Base-by-base conservation (phyloP, 257 asterid species). In the Nicotiana attenuata region DNA sequence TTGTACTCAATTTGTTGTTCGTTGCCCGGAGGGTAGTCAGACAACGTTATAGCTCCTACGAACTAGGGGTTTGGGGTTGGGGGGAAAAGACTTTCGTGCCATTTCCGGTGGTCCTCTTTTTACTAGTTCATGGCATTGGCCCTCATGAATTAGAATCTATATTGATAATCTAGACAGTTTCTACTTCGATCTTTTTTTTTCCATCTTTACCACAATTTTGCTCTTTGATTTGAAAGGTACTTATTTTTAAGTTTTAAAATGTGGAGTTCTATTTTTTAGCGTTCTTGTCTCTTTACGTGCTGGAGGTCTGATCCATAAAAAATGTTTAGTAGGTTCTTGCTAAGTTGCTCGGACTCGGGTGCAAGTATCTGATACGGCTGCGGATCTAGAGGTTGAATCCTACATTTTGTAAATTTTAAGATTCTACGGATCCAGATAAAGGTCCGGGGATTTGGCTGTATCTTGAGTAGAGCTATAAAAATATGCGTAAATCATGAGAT, bases 1-100 rank as follows among this genome's bases (percentile, higher is more conserved):
- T 57, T 14, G 61, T 13, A 73, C 79, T 73, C 9, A 47, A 7
- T 73, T 73, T 73, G 61, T 73, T 73, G 59, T 73, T 73, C 61
- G 47, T 71, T 20, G 78, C 35, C 59, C 31, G 20, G 35, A 28
- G 61, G 16, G 61, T 73, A 24, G 63, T 24, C 41, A 73, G 38
- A 22, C 78, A 73, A 24, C 24, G 63, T 73, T 73, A 50, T 73
- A 73, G 63, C 24, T 75, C 79, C 52, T 50, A 24, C 24, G 16
- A 75, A 22, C 38, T 7, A 14, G 19, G 78, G n/a, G 78, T 13
- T 5, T 52, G 26, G 10, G 14, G 11, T 24, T 11, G 7, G 60
- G 63, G 9, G 11, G 45, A 2, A 14, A 57, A 22, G 60, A 22
- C 15, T 47, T 73, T 22, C 4, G 38, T 47, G 61, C 38, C 9